Evolutionary conservation across 1,139 yeast species (phyloP).

Genomic region (Blastobotrys proliferans): DNA sequence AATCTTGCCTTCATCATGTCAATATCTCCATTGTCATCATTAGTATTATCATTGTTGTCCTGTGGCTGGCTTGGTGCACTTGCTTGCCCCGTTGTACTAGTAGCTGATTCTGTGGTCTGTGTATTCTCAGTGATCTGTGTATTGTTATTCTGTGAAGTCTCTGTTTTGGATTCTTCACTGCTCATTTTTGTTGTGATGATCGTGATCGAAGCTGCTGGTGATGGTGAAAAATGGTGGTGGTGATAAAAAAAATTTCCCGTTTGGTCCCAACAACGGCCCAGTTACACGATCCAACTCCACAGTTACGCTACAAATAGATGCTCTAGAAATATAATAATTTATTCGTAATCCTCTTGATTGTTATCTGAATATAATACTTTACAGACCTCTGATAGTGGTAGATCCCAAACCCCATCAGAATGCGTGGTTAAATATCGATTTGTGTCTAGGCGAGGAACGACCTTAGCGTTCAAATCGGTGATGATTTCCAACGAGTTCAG

Average conservation of each 20-base stretch:
- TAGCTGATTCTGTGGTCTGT: too few relatives aligned
- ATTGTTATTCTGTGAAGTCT: too few relatives aligned
- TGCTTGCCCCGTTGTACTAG: too few relatives aligned
- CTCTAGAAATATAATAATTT: not conserved
- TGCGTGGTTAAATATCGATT: conserved; percentile 44
- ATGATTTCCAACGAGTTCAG: conserved; percentile 59
- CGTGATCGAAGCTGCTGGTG: too few relatives aligned
- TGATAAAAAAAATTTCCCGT: too few relatives aligned
- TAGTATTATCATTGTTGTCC: not conserved
- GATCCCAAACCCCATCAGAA: conserved; percentile 81
- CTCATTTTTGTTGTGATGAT: too few relatives aligned
- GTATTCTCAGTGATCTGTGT: too few relatives aligned
- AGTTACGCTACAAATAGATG: too few relatives aligned
- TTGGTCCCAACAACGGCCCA: too few relatives aligned
- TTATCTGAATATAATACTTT: conserved; percentile 53
- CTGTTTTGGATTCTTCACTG: too few relatives aligned
- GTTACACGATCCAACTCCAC: too few relatives aligned
- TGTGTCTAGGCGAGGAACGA: conserved; percentile 35
- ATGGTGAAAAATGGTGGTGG: too few relatives aligned
- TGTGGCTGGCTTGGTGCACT: not conserved
- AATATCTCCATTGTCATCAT: conserved; percentile 11
- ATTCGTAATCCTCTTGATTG: not conserved
- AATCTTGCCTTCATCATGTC: conserved; percentile 36
- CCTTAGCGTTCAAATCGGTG: conserved; percentile 62
- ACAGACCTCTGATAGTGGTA: conserved; percentile 70